phyloP scores from a whole-genome alignment of 805 yeast genomes.

The Saturnispora silvae region DNA sequence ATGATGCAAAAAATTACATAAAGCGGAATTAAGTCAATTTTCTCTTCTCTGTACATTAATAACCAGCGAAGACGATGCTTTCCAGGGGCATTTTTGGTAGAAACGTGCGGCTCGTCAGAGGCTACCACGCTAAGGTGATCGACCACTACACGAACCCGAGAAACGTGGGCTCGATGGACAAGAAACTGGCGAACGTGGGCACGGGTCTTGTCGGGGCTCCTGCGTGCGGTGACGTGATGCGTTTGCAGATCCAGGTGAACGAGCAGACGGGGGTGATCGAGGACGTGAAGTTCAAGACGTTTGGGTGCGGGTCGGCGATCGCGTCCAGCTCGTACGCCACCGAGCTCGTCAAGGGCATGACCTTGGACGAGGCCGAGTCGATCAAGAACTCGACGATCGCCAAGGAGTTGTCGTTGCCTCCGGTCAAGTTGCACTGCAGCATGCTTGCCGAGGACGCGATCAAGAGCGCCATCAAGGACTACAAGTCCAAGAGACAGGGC shows the following conservation, averaged over 20 bases:
- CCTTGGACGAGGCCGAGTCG: constrained; percentile 84
- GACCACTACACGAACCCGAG: constrained; percentile 96
- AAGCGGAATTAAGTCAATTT: no score
- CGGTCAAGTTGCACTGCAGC: constrained; percentile 94
- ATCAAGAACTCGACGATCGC: constrained; percentile 94
- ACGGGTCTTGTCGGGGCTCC: constrained; percentile 99
- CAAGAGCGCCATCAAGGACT: constrained; percentile 93
- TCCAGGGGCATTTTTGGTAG: constrained; percentile 2
- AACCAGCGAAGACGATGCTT: no score
- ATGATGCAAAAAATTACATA: no score
- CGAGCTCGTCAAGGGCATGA: constrained; percentile 89
- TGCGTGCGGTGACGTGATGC: constrained; percentile 99
- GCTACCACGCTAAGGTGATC: constrained; percentile 86
- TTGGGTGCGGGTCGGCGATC: constrained; percentile 98
- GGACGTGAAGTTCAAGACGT: constrained; percentile 95
- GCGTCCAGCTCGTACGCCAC: constrained; percentile 94
- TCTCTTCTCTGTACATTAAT: no score
- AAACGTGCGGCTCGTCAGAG: constrained; percentile 6
- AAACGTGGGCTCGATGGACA: constrained; percentile 89
- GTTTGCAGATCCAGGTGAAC: constrained; percentile 86
- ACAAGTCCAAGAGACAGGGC: constrained; percentile 64
- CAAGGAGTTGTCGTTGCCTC: constrained; percentile 87
- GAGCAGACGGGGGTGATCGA: constrained; percentile 84
- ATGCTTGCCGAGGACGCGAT: constrained; percentile 99
- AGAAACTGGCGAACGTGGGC: constrained; percentile 67